Percentiles rank a stretch among this genome's conserved stretches.
phyloP scores from a whole-genome alignment of 805 yeast genomes.

The Maudiozyma pseudohumilis region DNA sequence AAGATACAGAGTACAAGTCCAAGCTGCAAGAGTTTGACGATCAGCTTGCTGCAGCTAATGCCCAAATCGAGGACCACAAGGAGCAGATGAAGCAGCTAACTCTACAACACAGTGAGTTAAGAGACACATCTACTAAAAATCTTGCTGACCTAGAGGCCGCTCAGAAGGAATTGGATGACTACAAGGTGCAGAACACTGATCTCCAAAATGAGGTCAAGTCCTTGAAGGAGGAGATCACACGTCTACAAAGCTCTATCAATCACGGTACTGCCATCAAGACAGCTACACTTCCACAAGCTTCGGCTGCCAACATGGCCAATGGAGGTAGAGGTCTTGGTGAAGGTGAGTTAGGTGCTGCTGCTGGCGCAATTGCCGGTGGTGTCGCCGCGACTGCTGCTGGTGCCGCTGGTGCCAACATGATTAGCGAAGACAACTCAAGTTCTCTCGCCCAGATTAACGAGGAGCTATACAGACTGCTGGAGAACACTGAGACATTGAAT shows the following conservation, averaged over 20 bases:
- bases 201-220: slow-evolving; percentile 48
- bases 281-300: slow-evolving; percentile 27
- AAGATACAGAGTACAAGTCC: slow-evolving; percentile 38
- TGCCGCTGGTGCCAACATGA: not conserved
- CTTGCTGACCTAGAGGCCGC: slow-evolving; percentile 54
- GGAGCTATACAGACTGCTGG: slow-evolving; percentile 59
- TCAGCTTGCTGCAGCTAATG: slow-evolving; percentile 45
- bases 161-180: slow-evolving; percentile 46
- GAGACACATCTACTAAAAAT: slow-evolving; percentile 51
- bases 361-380: slow-evolving; percentile 1
- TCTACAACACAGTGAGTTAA: slow-evolving; percentile 50
- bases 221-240: slow-evolving; percentile 39
- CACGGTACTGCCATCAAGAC: slow-evolving; percentile 21
- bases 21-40: slow-evolving; percentile 42
- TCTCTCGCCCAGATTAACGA: slow-evolving; percentile 64
- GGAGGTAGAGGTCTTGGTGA: not conserved
- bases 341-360: slow-evolving; percentile 6
- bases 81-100: slow-evolving; percentile 50
- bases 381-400: slow-evolving; percentile 26
- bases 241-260: slow-evolving; percentile 30
- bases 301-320: slow-evolving; percentile 3
- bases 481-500: slow-evolving; percentile 64
- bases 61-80: slow-evolving; percentile 49
- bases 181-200: slow-evolving; percentile 56
- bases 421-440: slow-evolving; percentile 20